These are phyloP conservation scores for Knufia fluminis DNA, from an alignment of 2,329 filamentous ascomycete species.

Conservation along the genomic window DNA sequence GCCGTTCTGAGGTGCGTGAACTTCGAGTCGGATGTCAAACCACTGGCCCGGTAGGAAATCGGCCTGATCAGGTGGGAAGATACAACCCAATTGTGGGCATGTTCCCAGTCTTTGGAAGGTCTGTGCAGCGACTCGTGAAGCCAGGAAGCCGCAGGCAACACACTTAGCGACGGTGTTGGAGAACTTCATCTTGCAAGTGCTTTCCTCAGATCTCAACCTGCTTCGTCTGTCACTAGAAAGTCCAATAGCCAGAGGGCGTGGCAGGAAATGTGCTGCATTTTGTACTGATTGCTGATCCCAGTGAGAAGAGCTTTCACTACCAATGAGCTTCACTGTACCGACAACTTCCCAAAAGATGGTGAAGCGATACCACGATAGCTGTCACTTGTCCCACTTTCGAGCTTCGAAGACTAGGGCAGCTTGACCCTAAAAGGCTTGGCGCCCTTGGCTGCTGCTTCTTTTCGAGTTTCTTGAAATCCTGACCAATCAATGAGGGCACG, in stretches of 20 bases:
- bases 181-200: conserved; percentile 2
- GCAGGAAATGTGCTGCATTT: conserved; percentile 2
- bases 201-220: background rate
- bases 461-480: background rate
- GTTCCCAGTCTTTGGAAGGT: conserved; percentile 48
- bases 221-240: background rate
- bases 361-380: background rate
- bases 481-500: conserved; percentile 4
- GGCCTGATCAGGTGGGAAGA: conserved; percentile 54
- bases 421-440: background rate
- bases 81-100: conserved; percentile 48
- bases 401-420: background rate
- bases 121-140: conserved; percentile 32
- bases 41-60: conserved; percentile 77
- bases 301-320: background rate
- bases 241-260: background rate
- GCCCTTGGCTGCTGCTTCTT: background rate
- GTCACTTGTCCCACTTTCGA: background rate
- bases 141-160: conserved; percentile 5
- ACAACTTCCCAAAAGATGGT: background rate
- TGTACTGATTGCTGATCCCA: background rate
- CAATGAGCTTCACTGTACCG: background rate
- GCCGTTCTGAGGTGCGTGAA: conserved; percentile 73
- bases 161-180: background rate
- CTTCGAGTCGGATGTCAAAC: conserved; percentile 75